phyloP scores from a whole-genome alignment of 1,139 yeast genomes.

The Zygosaccharomyces pseudobailii region DNA sequence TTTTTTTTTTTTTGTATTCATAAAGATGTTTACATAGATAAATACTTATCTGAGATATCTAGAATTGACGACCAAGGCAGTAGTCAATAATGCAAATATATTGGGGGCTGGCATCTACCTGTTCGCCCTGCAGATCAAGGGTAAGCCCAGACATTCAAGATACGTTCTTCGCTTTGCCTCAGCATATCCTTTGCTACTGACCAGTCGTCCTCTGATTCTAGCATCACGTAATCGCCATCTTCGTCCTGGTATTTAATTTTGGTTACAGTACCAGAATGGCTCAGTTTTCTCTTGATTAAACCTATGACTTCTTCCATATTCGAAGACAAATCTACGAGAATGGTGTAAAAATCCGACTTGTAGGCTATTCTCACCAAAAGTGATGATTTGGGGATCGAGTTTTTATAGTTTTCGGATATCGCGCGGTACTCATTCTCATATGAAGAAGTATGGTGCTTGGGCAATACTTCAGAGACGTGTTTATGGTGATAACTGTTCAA shows the following conservation, averaged over 20 bases:
- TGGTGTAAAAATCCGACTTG: conserved; percentile 38
- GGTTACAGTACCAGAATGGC: conserved; percentile 38
- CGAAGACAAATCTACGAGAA: conserved; percentile 36
- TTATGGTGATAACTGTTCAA: conserved; percentile 29
- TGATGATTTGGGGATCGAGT: conserved; percentile 36
- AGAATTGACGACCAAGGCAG: not conserved
- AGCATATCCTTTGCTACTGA: conserved; percentile 41
- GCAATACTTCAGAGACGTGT: conserved; percentile 35
- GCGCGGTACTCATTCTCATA: conserved; percentile 36
- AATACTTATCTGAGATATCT: not conserved
- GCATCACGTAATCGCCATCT: conserved; percentile 88
- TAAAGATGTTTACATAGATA: not conserved
- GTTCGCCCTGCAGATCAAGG: conserved; percentile 5
- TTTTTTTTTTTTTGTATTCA: not conserved
- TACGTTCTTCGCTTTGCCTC: conserved; percentile 36
- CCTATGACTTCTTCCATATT: conserved; percentile 32
- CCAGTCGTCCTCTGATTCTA: conserved; percentile 80
- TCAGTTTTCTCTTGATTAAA: conserved; percentile 36
- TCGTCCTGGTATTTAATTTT: conserved; percentile 84
- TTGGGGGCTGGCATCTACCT: not conserved
- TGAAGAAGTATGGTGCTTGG: conserved; percentile 34
- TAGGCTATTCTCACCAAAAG: conserved; percentile 37
- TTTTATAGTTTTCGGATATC: conserved; percentile 38
- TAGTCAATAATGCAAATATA: not conserved
- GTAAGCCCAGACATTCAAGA: conserved; percentile 38